Conservation (phyloP, 169 alveolate genomes). For the Cryptosporidium parvum region DNA sequence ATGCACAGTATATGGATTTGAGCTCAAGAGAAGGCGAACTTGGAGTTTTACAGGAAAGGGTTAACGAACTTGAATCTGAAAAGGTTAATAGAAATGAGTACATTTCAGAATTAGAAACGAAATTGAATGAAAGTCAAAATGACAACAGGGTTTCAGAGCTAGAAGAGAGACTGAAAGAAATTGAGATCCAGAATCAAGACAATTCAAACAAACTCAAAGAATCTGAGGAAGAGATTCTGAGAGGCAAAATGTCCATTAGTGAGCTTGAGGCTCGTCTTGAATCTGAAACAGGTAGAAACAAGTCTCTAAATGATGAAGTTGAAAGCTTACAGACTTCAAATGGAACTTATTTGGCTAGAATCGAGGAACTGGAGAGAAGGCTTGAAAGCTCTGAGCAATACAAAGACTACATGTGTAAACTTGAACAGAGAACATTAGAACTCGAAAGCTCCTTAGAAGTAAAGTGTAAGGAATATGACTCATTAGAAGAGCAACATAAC, state of each 20-base stretch:
- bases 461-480: background rate
- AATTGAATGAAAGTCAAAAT: background rate
- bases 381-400: slow-evolving; percentile 10
- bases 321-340: background rate
- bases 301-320: background rate
- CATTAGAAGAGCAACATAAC: background rate
- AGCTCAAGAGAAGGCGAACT: slow-evolving; percentile 33
- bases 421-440: background rate
- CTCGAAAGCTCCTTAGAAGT: slow-evolving; percentile 8
- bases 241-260: background rate
- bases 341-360: background rate
- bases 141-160: background rate
- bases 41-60: background rate
- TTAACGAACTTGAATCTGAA: background rate
- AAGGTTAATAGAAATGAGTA: background rate
- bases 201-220: background rate
- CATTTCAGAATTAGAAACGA: background rate
- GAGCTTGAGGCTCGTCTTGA: slow-evolving; percentile 19
- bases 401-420: background rate
- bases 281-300: background rate
- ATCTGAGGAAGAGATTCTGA: slow-evolving; percentile 9
- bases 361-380: background rate
- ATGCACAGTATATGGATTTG: slow-evolving; percentile 22
- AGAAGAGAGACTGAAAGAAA: background rate
- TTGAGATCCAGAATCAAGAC: background rate